phyloP scores from a whole-genome alignment of 495 filamentous ascomycete genomes.

The Parachaetomium inaequale region DNA sequence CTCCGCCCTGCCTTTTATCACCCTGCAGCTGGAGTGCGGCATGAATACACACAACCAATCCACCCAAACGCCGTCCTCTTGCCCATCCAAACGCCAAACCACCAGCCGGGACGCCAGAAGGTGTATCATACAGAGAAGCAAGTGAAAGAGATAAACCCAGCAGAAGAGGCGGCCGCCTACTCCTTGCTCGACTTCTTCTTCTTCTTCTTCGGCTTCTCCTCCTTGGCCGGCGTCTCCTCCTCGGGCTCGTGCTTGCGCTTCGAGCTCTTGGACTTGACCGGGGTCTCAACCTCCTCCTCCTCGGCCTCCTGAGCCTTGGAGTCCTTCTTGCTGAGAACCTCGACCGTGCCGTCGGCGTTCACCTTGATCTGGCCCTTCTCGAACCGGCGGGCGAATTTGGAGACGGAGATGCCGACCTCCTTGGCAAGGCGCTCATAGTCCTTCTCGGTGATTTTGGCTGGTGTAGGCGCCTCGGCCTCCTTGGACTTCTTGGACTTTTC shows the following conservation, averaged over 20 bases:
- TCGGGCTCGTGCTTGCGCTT: constrained; percentile 43
- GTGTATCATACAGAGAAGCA: constrained; percentile 38
- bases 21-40: constrained; percentile 23
- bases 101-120: constrained; percentile 30
- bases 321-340: constrained; percentile 64
- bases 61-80: constrained; percentile 29
- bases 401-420: constrained; percentile 59
- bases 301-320: constrained; percentile 55
- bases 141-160: constrained; percentile 18
- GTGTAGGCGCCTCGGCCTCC: constrained; percentile 20
- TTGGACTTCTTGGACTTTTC: constrained; percentile 29
- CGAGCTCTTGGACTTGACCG: constrained; percentile 37
- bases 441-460: constrained; percentile 48
- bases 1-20: constrained; percentile 20
- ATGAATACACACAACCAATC: constrained; percentile 25
- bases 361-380: constrained; percentile 63
- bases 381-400: constrained; percentile 62
- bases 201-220: constrained; percentile 44
- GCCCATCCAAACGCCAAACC: constrained; percentile 35
- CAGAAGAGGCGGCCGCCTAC: constrained; percentile 15
- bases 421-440: constrained; percentile 54
- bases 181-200: constrained; percentile 49
- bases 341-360: constrained; percentile 53
- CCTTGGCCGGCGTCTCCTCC: constrained; percentile 33
- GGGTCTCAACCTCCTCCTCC: constrained; percentile 42